Evolutionary conservation across 331 rosid genomes (phyloP), one percentile per base, ranked within the genome.

Genomic region (Telfairia occidentalis): DNA sequence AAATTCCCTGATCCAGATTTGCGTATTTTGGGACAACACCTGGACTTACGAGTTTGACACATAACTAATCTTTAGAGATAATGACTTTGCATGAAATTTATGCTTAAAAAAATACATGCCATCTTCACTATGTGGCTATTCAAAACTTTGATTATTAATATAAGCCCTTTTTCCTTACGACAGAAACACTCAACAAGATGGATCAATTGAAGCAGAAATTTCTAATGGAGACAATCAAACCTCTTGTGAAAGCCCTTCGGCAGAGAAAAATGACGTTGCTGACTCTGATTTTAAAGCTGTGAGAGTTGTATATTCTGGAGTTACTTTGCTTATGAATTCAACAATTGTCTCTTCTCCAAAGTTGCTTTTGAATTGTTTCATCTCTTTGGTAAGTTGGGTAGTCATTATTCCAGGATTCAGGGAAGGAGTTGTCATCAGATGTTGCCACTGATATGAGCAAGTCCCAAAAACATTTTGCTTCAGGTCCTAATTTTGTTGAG

Each of bases 121-220:
- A 16, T 71, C 23, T 46, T 16, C 15, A 28, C 37, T 42, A 12
- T 12, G 32, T 67, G n/a, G 24, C 6, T 7, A 29, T 19, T 52
- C 19, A 7, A 48, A 72, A 32, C 60, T 34, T 49, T 5, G 52
- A 19, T 73, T 35, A 28, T 40, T 40, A 24, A 30, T 30, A 28
- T 45, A 18, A 18, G 74, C 6, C 26, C 38, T 81, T 77, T 77
- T 81, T 82, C 13, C 75, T 78, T 81, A 73, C 61, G 77, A 82
- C 97, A 95, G 99, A 87, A 85, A 85, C 77, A 73, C 84, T 79
- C 88, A 90, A 84, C 93, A 86, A 79, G 96, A 89, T 81, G 88
- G 61, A 73, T 77, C 92, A 48, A 70, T 78, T 37, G 90, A 76
- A 77, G 85, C 87, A 67, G 92, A 89, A 82, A 88, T 81, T 82